Percentiles rank a stretch among this genome's conserved stretches.
phyloP scores from a whole-genome alignment of 352 stramenopile species.

The Globisporangium nunn region DNA sequence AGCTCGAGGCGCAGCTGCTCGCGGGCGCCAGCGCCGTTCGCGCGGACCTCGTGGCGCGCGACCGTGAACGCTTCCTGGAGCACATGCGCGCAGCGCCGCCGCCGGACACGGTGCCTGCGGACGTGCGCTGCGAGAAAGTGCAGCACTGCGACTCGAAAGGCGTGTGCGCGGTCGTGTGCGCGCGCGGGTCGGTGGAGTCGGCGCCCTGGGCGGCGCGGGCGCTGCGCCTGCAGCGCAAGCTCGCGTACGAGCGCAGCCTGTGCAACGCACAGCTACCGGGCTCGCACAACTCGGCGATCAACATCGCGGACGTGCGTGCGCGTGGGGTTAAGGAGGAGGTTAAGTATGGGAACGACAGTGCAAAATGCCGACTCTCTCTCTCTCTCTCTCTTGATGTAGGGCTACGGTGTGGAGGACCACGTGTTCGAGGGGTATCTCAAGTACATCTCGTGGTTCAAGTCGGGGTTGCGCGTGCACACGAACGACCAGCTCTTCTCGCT shows the following conservation, averaged over 20 bases:
- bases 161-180: constrained; percentile 49
- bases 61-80: constrained; percentile 26
- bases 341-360: no score
- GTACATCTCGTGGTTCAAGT: constrained; percentile 55
- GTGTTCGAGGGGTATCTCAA: constrained; percentile 52
- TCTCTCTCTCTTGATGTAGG: constrained; percentile 12
- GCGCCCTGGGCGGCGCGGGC: constrained; percentile 25
- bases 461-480: constrained; percentile 44
- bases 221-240: constrained; percentile 31
- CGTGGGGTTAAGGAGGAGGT: no score
- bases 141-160: constrained; percentile 40
- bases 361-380: no score
- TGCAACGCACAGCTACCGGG: constrained; percentile 50
- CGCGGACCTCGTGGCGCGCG: constrained; percentile 7
- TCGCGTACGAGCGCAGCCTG: constrained; percentile 39
- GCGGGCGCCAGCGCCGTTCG: constrained; percentile 3
- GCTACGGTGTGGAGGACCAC: constrained; percentile 60
- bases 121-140: constrained; percentile 41
- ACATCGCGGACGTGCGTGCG: constrained; percentile 18
- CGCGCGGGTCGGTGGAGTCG: constrained; percentile 29
- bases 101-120: constrained; percentile 58
- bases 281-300: constrained; percentile 36
- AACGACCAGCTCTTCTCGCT: constrained; percentile 63
- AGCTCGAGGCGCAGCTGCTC: constrained; percentile 8
- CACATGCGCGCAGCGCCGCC: constrained; percentile 25